These are phyloP conservation scores for Begonia peltatifolia DNA, from an alignment of 306 rosid species.

Conservation along the genomic window DNA sequence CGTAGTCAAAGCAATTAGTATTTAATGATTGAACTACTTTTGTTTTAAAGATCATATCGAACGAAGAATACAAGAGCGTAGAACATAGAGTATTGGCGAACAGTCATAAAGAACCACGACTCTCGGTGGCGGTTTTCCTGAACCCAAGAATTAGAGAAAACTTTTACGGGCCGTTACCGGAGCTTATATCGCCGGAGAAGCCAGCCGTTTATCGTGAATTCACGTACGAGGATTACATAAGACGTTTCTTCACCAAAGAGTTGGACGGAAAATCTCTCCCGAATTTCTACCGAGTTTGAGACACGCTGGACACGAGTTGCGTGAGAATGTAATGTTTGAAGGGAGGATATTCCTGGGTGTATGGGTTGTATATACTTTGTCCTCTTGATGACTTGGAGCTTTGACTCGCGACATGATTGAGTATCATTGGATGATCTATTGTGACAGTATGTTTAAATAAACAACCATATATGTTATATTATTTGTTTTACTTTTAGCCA, in stretches of 20 bases:
- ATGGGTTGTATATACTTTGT: no score
- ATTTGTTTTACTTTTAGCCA: no score
- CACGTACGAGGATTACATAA: background rate
- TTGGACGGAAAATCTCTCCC: background rate
- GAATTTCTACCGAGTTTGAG: background rate
- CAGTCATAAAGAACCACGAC: background rate
- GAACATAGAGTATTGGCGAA: background rate
- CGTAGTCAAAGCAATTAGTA: background rate
- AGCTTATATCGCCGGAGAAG: background rate
- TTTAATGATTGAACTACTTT: background rate
- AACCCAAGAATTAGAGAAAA: background rate
- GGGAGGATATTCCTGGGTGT: no score
- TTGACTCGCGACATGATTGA: no score
- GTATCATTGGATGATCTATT: no score
- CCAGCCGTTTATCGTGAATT: background rate
- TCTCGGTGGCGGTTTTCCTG: background rate
- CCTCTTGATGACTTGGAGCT: no score
- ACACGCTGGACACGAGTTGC: no score
- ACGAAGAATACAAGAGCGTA: background rate
- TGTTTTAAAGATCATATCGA: background rate
- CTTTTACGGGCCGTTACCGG: background rate
- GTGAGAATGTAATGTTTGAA: no score
- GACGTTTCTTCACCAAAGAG: background rate
- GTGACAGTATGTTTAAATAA: no score
- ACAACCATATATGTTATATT: no score